These are phyloP conservation scores for Clarireedia homoeocarpa DNA, from an alignment of 2,329 filamentous ascomycete species.

Conservation along the genomic window DNA sequence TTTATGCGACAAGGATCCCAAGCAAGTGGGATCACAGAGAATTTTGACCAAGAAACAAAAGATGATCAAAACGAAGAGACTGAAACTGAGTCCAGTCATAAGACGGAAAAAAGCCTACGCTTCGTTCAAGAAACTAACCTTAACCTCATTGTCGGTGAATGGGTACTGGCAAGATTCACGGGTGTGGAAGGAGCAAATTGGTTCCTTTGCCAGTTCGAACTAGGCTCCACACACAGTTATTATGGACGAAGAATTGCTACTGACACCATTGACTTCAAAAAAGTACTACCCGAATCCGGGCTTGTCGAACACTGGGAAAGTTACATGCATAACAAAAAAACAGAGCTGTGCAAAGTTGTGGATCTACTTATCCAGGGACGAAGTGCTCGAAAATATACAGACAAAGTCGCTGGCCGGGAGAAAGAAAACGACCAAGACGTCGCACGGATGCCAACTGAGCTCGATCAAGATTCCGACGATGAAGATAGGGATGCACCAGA, in stretches of 20 bases:
- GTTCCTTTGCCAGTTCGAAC: constrained; percentile 30
- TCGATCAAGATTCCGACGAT: constrained; percentile 11
- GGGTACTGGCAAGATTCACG: constrained; percentile 30
- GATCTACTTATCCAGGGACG: constrained; percentile 1
- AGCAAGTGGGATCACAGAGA: neutral
- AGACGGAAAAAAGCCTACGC: constrained; percentile 24
- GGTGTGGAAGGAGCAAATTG: constrained; percentile 27
- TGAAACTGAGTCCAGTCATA: neutral
- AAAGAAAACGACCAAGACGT: neutral
- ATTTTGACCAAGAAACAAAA: constrained; percentile 5
- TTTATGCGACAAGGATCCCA: constrained; percentile 6
- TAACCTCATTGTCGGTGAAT: constrained; percentile 28
- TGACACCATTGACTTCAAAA: constrained; percentile 15
- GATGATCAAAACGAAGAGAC: constrained; percentile 3
- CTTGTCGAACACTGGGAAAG: constrained; percentile 11
- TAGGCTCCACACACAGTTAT: constrained; percentile 25
- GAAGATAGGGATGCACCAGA: neutral
- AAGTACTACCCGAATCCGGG: constrained; percentile 9
- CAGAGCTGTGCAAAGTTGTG: constrained; percentile 10
- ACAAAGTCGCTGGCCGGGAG: constrained; percentile 2
- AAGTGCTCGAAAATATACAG: constrained; percentile 4
- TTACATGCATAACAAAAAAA: constrained; percentile 18
- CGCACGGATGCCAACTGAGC: neutral
- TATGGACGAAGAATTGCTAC: constrained; percentile 23
- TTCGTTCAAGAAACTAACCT: constrained; percentile 28